Conservation (phyloP, 2,329 filamentous ascomycete species). For the Corinectria fuckeliana region DNA sequence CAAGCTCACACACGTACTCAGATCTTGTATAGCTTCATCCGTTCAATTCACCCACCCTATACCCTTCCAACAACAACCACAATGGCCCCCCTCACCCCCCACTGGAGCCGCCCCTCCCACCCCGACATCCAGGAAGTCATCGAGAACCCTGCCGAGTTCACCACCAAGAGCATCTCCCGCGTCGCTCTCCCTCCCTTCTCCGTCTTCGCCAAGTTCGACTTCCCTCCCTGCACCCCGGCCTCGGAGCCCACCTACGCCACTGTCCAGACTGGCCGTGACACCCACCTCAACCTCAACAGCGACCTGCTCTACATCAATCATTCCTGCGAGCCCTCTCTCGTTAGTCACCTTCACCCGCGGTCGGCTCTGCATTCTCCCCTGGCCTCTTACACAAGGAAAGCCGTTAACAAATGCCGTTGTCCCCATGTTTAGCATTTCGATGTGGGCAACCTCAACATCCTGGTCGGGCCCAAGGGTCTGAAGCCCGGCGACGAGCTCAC, state of each 20-base stretch:
- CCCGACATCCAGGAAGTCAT: slow-evolving; percentile 63
- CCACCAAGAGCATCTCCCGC: slow-evolving; percentile 65
- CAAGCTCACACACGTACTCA: slow-evolving; percentile 2
- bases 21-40: slow-evolving; percentile 9
- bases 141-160: slow-evolving; percentile 60
- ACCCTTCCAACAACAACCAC: slow-evolving; percentile 23
- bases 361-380: neutral
- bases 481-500: slow-evolving; percentile 64
- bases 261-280: slow-evolving; percentile 63
- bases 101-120: slow-evolving; percentile 68
- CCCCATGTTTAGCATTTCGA: slow-evolving; percentile 62
- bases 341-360: slow-evolving; percentile 47
- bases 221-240: slow-evolving; percentile 66
- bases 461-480: slow-evolving; percentile 64
- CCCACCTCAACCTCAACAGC: slow-evolving; percentile 68
- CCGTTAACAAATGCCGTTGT: slow-evolving; percentile 18
- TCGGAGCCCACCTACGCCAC: slow-evolving; percentile 67
- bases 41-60: neutral
- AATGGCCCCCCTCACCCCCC: slow-evolving; percentile 64
- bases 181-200: slow-evolving; percentile 65
- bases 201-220: slow-evolving; percentile 70
- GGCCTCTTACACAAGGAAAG: neutral
- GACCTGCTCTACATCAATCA: slow-evolving; percentile 73
- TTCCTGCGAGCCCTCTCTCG: slow-evolving; percentile 69
- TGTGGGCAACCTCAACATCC: slow-evolving; percentile 60